Evolutionary conservation across 148 eudicot genomes (phyloP).

Genomic region (Vaccinium macrocarpon): DNA sequence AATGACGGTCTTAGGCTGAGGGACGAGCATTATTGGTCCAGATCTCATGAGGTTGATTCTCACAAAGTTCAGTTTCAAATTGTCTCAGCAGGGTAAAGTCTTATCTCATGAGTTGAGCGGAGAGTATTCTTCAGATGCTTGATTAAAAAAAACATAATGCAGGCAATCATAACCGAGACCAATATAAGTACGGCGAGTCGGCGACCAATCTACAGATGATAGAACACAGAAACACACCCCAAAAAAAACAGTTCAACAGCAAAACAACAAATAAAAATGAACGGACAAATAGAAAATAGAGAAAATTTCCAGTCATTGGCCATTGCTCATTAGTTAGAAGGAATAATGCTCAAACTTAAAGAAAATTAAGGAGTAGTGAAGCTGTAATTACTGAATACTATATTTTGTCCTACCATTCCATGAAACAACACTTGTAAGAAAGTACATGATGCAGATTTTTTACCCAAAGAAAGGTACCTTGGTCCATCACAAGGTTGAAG

Average conservation of each 20-base stretch:
- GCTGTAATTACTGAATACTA: background rate
- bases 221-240: background rate
- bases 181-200: background rate
- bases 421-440: background rate
- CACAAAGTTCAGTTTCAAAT: background rate
- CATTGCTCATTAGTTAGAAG: background rate
- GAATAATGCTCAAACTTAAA: background rate
- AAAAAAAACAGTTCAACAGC: background rate
- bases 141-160: background rate
- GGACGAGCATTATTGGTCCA: background rate
- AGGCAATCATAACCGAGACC: background rate
- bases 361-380: background rate
- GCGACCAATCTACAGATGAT: background rate
- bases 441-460: background rate
- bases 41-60: constrained; percentile 6
- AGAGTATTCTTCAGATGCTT: background rate
- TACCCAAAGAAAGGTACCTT: constrained; percentile 11
- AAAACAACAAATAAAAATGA: background rate
- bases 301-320: no score
- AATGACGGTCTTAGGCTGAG: background rate
- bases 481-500: constrained; percentile 47
- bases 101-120: background rate
- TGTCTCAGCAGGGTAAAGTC: background rate
- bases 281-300: background rate
- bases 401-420: background rate